phyloP scores from a whole-genome alignment of 108 stramenopile species.

The Stephanodiscus triporus region DNA sequence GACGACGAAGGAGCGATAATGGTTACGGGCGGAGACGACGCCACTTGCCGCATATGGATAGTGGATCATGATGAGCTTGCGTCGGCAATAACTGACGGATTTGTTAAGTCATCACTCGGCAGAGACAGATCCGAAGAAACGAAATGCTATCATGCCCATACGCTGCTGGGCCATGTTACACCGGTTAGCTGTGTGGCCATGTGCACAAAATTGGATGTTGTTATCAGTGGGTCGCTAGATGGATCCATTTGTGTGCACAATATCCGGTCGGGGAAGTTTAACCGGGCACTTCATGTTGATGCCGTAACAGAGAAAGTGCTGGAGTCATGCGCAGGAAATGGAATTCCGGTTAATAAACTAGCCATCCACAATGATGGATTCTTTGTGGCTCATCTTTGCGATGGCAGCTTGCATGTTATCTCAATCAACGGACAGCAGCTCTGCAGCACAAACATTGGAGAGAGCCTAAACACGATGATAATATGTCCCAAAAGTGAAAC shows the following conservation, averaged over 20 bases:
- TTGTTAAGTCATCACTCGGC: slow-evolving; percentile 67
- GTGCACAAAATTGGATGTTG: slow-evolving; percentile 73
- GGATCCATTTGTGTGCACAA: slow-evolving; percentile 79
- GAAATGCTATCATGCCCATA: slow-evolving; percentile 67
- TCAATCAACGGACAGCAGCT: slow-evolving; percentile 72
- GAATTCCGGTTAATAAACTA: slow-evolving; percentile 54
- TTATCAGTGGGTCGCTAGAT: slow-evolving; percentile 63
- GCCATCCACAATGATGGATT: slow-evolving; percentile 63
- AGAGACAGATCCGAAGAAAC: slow-evolving; percentile 38
- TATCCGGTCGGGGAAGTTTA: slow-evolving; percentile 68
- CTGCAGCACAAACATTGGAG: slow-evolving; percentile 53
- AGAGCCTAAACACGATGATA: slow-evolving; percentile 73
- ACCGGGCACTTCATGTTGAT: slow-evolving; percentile 62
- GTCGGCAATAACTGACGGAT: slow-evolving; percentile 70
- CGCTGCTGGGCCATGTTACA: slow-evolving; percentile 73
- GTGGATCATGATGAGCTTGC: slow-evolving; percentile 77
- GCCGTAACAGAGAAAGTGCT: slow-evolving; percentile 27
- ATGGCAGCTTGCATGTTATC: slow-evolving; percentile 61
- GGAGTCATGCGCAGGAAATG: slow-evolving; percentile 43
- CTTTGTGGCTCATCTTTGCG: slow-evolving; percentile 67
- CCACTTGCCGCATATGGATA: slow-evolving; percentile 81
- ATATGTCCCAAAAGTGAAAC: slow-evolving; percentile 66
- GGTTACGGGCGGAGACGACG: slow-evolving; percentile 80
- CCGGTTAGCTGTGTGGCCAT: slow-evolving; percentile 68
- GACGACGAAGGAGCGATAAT: slow-evolving; percentile 66